Evolutionary conservation across 352 stramenopile genomes (phyloP), one percentile per base, ranked within the genome.

Genomic region (Phytophthora quininea): DNA sequence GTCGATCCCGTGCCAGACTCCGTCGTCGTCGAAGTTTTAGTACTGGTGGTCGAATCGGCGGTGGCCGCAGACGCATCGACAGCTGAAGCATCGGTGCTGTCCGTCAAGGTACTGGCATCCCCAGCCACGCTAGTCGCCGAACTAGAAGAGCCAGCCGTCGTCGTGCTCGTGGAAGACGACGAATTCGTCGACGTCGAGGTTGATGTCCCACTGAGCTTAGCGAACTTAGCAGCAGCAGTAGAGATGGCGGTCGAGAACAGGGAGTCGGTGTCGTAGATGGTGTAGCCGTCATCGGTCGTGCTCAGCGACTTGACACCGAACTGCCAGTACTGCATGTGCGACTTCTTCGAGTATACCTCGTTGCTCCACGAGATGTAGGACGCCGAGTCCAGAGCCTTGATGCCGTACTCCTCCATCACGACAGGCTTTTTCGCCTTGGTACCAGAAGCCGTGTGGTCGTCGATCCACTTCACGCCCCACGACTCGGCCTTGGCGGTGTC

Each of bases 311-410:
- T 66, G 27, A 77, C 54, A 43, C 70, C 70, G 38, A 77, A 77
- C 58, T 77, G 70, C 70, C 70, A 77, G 65, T 77, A 77, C 56
- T 77, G 70, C 70, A 77, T 77, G 57, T 77, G 64, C 7, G 64
- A 77, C 56, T 73, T 70, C 54, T 35, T 33, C 14, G 40, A 33
- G 50, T 70, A 67, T 55, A 73, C 64, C 42, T 67, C 15, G 32
- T 77, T 38, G 27, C 70, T 77, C 70, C 70, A 77, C 1, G 70
- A 47, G 52, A 66, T 31, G 61, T 77, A 77, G 9, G 63, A 64
- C 19, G 52, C 42, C 42, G 65, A 62, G 54, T 72, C 60, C n/a
- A 74, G 57, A 4, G 55, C 31, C 52, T 69, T 77, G 33, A 71
- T 65, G 31, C 65, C 70, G 58, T 74, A 74, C 54, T 77, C 70